Evolutionary conservation across 805 yeast genomes (phyloP).

Genomic region (Lipomyces orientalis): DNA sequence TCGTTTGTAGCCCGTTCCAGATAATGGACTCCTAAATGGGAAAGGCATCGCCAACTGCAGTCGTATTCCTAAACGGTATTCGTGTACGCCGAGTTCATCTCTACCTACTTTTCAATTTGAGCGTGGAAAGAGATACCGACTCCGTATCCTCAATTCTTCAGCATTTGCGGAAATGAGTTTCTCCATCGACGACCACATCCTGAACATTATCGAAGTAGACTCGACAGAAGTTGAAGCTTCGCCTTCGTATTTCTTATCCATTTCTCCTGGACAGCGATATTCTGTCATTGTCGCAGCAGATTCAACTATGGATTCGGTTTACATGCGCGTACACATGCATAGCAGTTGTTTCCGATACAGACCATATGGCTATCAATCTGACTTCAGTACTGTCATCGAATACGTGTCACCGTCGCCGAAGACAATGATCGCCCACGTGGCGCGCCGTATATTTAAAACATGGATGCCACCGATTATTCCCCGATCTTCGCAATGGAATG

Average conservation of each 20-base stretch:
- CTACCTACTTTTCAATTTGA: constrained; percentile 19
- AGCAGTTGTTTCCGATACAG: constrained; percentile 26
- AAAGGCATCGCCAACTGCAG: constrained; percentile 22
- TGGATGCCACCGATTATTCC: not conserved
- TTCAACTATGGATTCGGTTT: constrained; percentile 17
- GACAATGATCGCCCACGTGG: not conserved
- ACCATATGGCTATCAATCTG: constrained; percentile 11
- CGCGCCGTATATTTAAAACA: not conserved
- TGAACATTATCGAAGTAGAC: constrained; percentile 32
- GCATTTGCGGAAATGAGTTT: constrained; percentile 26
- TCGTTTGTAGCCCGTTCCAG: constrained; percentile 25
- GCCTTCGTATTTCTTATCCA: constrained; percentile 10
- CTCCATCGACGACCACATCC: constrained; percentile 30
- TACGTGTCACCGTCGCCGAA: constrained; percentile 6
- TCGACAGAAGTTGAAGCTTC: constrained; percentile 25
- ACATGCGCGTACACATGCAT: constrained; percentile 25
- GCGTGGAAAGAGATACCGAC: constrained; percentile 23
- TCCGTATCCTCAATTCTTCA: constrained; percentile 31
- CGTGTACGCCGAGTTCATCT: constrained; percentile 4
- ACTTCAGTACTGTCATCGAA: constrained; percentile 14
- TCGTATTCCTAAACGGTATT: not conserved
- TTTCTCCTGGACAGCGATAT: constrained; percentile 35
- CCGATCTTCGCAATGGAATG: constrained; percentile 15
- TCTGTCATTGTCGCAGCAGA: constrained; percentile 28
- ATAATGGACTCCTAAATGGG: constrained; percentile 26